phyloP scores from a whole-genome alignment of 148 eudicot species.

The Salicornia ramosissima region DNA sequence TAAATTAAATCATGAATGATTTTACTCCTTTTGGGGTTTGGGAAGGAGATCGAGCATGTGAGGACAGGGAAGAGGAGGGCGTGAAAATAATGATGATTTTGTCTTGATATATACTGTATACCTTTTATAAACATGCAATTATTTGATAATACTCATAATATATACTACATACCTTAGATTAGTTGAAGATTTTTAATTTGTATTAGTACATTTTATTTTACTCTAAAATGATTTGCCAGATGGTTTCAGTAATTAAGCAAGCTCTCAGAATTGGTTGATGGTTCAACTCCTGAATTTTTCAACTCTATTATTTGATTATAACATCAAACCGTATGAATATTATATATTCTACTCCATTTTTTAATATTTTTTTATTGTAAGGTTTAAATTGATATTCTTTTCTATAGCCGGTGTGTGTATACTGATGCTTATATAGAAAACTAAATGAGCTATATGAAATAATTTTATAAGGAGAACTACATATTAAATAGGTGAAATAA shows the following conservation, averaged over 20 bases:
- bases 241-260: slow-evolving; percentile 4
- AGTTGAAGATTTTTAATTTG: background rate
- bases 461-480: no score
- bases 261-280: background rate
- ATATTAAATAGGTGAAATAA: no score
- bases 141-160: slow-evolving; percentile 7
- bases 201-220: background rate
- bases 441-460: no score
- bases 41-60: slow-evolving; percentile 35
- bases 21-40: background rate
- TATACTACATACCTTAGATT: slow-evolving; percentile 19
- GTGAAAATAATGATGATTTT: slow-evolving; percentile 44
- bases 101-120: slow-evolving; percentile 31
- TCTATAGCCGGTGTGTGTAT: no score
- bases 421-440: no score
- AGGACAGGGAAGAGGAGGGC: slow-evolving; percentile 23
- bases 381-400: no score
- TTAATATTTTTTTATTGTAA: no score
- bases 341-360: no score
- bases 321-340: background rate
- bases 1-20: no score
- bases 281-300: slow-evolving; percentile 14
- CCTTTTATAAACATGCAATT: slow-evolving; percentile 9
- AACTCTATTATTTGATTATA: slow-evolving; percentile 7
- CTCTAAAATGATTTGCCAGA: slow-evolving; percentile 9